Conservation (phyloP, 768 basidiomycete genomes). For the Russula griseocarnosa region DNA sequence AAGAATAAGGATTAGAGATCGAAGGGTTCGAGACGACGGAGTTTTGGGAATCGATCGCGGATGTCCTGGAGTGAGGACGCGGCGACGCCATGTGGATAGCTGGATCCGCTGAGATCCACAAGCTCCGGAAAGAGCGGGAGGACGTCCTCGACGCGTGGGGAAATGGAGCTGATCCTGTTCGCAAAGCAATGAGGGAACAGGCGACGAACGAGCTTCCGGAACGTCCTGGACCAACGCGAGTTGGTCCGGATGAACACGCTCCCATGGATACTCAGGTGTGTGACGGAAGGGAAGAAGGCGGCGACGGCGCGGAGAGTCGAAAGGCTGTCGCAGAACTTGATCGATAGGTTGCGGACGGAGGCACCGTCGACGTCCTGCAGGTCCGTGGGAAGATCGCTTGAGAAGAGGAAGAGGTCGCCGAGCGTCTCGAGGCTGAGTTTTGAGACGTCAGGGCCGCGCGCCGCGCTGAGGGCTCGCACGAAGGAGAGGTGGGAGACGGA, state of each 20-base stretch:
- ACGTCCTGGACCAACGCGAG: constrained; percentile 17
- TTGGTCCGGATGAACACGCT: constrained; percentile 19
- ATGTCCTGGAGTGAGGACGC: constrained; percentile 23
- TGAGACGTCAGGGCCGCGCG: constrained; percentile 5
- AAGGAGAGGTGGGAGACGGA: constrained; percentile 25
- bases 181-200: constrained; percentile 19
- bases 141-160: constrained; percentile 23
- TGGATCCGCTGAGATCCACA: constrained; percentile 23
- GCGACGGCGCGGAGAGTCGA: constrained; percentile 23
- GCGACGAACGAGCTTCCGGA: constrained; percentile 13
- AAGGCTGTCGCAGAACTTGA: constrained; percentile 26
- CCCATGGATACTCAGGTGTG: constrained; percentile 23
- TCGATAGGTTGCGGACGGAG: constrained; percentile 18
- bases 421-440: constrained; percentile 21
- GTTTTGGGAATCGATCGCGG: constrained; percentile 24
- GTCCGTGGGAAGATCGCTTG: constrained; percentile 22
- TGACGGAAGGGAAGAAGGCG: constrained; percentile 22
- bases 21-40: constrained; percentile 23
- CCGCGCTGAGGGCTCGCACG: constrained; percentile 21
- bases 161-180: constrained; percentile 17
- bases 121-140: constrained; percentile 26
- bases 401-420: constrained; percentile 26
- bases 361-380: constrained; percentile 19
- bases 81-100: constrained; percentile 19
- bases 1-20: constrained; percentile 1